These are phyloP conservation scores for Haplographium delicatum DNA, from an alignment of 495 filamentous ascomycete species.

Conservation along the genomic window DNA sequence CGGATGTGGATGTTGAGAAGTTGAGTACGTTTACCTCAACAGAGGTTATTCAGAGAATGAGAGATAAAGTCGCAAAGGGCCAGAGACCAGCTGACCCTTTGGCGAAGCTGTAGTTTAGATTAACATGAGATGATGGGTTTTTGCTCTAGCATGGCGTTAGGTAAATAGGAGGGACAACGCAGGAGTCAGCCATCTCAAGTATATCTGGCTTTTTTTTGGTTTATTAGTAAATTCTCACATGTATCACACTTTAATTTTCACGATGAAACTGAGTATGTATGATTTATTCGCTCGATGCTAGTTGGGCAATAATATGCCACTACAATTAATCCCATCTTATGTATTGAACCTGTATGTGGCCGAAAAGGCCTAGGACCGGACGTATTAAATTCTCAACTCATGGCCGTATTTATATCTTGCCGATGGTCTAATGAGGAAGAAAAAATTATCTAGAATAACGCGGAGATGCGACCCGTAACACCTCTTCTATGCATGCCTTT, in stretches of 20 bases:
- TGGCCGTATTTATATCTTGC: conserved; percentile 1
- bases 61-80: conserved; percentile 39
- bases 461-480: not conserved
- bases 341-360: too few relatives aligned
- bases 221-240: too few relatives aligned
- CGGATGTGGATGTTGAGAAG: conserved; percentile 43
- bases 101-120: conserved; percentile 40
- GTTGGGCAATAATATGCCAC: not conserved
- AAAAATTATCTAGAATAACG: not conserved
- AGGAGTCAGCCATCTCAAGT: too few relatives aligned
- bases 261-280: too few relatives aligned
- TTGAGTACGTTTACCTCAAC: conserved; percentile 46
- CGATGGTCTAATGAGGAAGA: conserved; percentile 13
- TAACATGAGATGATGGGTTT: not conserved
- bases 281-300: not conserved
- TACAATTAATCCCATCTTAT: conserved; percentile 2
- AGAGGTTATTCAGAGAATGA: conserved; percentile 47
- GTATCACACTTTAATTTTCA: too few relatives aligned
- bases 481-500: conserved; percentile 26
- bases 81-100: conserved; percentile 33
- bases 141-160: not conserved
- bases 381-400: conserved; percentile 4
- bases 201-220: too few relatives aligned
- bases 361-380: conserved; percentile 1
- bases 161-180: not conserved